phyloP scores from a whole-genome alignment of 192 early-diverging fungal species.

The Entrophospora sp. region DNA sequence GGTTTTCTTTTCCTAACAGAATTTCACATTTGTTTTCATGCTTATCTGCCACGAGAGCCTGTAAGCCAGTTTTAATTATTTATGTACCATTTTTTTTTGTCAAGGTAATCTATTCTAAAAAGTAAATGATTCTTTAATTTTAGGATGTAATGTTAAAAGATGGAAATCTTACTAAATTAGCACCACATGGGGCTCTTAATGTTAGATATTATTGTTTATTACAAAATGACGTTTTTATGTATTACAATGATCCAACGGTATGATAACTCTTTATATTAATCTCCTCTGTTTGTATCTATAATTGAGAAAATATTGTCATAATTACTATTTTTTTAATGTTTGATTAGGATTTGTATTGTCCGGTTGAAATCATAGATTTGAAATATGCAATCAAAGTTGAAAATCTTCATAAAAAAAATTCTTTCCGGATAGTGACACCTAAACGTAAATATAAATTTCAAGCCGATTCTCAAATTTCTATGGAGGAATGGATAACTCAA shows the following conservation, averaged over 20 bases:
- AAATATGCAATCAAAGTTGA: constrained; percentile 47
- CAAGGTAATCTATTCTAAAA: neutral
- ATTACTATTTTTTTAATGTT: neutral
- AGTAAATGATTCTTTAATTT: neutral
- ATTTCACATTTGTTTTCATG: constrained; percentile 58
- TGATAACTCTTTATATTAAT: no score
- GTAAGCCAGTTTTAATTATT: constrained; percentile 29
- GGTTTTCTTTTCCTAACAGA: constrained; percentile 57
- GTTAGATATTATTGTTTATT: constrained; percentile 52
- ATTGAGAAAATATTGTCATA: neutral
- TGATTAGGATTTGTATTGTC: constrained; percentile 46
- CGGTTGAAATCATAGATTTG: constrained; percentile 49
- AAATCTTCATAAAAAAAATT: constrained; percentile 30
- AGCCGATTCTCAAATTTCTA: constrained; percentile 45
- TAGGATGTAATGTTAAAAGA: constrained; percentile 45
- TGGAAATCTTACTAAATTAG: constrained; percentile 42
- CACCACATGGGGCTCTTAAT: constrained; percentile 30
- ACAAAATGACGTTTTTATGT: constrained; percentile 48
- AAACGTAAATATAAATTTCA: constrained; percentile 43
- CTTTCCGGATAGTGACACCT: constrained; percentile 40
- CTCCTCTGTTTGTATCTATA: neutral
- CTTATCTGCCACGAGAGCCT: constrained; percentile 41
- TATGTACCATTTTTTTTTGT: neutral
- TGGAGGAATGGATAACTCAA: constrained; percentile 51
- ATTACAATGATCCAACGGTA: constrained; percentile 46